phyloP scores from a whole-genome alignment of 1,139 yeast genomes.

The Nakaseomyces glabratus region DNA sequence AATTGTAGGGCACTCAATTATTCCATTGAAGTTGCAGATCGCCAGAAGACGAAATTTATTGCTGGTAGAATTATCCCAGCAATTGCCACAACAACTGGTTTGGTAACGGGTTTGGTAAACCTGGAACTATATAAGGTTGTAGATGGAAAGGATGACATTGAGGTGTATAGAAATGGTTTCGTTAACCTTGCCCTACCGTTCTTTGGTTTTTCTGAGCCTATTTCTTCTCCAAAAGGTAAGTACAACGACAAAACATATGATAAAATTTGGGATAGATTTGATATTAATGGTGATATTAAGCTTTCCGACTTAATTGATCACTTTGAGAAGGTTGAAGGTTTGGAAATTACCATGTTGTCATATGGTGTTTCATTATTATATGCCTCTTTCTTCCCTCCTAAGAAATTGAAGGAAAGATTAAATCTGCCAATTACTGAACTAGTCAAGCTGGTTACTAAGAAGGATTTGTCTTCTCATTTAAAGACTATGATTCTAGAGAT shows the following conservation, averaged over 20 bases:
- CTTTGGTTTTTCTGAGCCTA: constrained; percentile 94
- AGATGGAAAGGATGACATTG: constrained; percentile 62
- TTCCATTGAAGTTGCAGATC: constrained; percentile 70
- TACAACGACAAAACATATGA: constrained; percentile 78
- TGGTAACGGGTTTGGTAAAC: constrained; percentile 91
- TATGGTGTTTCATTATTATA: constrained; percentile 82
- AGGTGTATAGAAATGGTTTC: constrained; percentile 89
- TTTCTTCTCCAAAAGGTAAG: constrained; percentile 71
- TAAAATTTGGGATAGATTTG: constrained; percentile 92
- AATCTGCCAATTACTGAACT: constrained; percentile 59
- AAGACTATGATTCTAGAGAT: constrained; percentile 77
- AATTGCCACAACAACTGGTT: constrained; percentile 95
- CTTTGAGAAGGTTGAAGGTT: constrained; percentile 72
- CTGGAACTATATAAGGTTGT: constrained; percentile 87
- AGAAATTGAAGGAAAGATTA: constrained; percentile 74
- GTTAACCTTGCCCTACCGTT: constrained; percentile 91
- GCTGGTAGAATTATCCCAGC: constrained; percentile 98
- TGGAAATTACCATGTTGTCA: constrained; percentile 84
- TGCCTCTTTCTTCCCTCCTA: constrained; percentile 90
- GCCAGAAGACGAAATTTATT: constrained; percentile 67
- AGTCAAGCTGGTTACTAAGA: constrained; percentile 74
- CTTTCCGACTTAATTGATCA: constrained; percentile 66
- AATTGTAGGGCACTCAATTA: constrained; percentile 92
- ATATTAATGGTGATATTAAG: constrained; percentile 67
- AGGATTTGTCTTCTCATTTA: constrained; percentile 67